Percentiles rank a stretch among this genome's conserved stretches.
Evolutionary conservation across 73 alveolate species (phyloP).

Genomic region (Paramecium octaurelia): DNA sequence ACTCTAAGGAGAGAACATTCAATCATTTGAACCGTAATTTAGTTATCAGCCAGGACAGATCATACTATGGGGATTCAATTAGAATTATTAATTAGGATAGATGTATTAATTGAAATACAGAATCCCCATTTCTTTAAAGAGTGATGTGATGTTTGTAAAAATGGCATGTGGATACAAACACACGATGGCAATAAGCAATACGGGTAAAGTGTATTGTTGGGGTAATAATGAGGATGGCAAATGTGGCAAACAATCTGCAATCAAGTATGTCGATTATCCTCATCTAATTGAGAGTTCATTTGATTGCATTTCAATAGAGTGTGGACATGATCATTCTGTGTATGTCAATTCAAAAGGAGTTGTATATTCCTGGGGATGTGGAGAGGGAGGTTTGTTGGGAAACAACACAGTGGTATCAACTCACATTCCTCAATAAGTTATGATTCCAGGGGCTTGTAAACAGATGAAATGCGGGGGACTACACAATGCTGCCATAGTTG

Average conservation of each 20-base stretch:
- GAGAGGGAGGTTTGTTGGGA: constrained; percentile 47
- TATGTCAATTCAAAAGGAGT: background rate
- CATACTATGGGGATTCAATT: constrained; percentile 3
- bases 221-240: constrained; percentile 45
- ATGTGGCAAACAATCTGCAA: background rate
- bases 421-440: background rate
- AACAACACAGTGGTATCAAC: background rate
- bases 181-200: background rate
- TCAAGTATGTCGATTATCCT: background rate
- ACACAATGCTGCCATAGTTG: constrained; percentile 4
- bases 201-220: constrained; percentile 6
- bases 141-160: background rate
- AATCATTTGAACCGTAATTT: background rate
- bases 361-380: constrained; percentile 19
- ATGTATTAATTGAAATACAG: background rate
- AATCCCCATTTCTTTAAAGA: background rate
- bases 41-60: constrained; percentile 3
- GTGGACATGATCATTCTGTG: constrained; percentile 37
- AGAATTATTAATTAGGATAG: constrained; percentile 28
- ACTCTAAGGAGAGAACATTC: background rate
- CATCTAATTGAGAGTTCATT: background rate
- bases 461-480: background rate
- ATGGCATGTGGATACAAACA: constrained; percentile 40
- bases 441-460: background rate
- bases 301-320: background rate